Conservation (phyloP, 305 asterid genomes). For the Rubia tinctorum region DNA sequence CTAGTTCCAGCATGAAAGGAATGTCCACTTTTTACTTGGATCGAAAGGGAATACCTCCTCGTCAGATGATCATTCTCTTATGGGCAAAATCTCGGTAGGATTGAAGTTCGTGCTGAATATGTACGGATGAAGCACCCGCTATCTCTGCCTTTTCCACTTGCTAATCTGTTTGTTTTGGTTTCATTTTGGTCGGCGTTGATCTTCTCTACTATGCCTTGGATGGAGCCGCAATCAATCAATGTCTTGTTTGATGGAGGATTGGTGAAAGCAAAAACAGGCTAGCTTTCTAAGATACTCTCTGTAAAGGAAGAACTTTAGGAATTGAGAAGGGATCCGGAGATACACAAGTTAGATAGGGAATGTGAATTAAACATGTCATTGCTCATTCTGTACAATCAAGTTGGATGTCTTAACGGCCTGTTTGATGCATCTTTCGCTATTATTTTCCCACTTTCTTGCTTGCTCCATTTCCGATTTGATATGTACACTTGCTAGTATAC, state of each 20-base stretch:
- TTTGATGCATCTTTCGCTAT: slow-evolving; percentile 20
- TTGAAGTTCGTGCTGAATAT: slow-evolving; percentile 31
- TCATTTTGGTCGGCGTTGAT: not conserved
- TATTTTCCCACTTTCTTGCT: too few relatives aligned
- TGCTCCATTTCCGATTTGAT: too few relatives aligned
- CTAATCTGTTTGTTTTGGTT: too few relatives aligned
- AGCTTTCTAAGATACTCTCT: slow-evolving; percentile 56
- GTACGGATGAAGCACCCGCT: slow-evolving; percentile 34
- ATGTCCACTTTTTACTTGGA: slow-evolving; percentile 87
- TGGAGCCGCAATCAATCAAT: slow-evolving; percentile 11
- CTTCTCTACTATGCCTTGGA: slow-evolving; percentile 16
- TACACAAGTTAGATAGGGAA: slow-evolving; percentile 29
- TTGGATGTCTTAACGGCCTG: slow-evolving; percentile 24
- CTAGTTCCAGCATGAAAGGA: slow-evolving; percentile 71
- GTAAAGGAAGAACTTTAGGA: slow-evolving; percentile 46
- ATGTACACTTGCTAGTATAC: too few relatives aligned
- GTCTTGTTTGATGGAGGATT: slow-evolving; percentile 22
- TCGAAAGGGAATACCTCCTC: slow-evolving; percentile 48
- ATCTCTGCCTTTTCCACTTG: not conserved
- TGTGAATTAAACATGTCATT: slow-evolving; percentile 23
- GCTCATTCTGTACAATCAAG: slow-evolving; percentile 35
- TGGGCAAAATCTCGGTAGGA: slow-evolving; percentile 82
- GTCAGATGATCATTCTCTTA: slow-evolving; percentile 59
- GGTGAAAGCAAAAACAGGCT: slow-evolving; percentile 36
- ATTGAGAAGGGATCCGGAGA: slow-evolving; percentile 37